Percentiles rank a stretch among this genome's conserved stretches.
These are phyloP conservation scores for Backusella westeae DNA, from an alignment of 192 early-diverging fungal species.

Conservation along the genomic window DNA sequence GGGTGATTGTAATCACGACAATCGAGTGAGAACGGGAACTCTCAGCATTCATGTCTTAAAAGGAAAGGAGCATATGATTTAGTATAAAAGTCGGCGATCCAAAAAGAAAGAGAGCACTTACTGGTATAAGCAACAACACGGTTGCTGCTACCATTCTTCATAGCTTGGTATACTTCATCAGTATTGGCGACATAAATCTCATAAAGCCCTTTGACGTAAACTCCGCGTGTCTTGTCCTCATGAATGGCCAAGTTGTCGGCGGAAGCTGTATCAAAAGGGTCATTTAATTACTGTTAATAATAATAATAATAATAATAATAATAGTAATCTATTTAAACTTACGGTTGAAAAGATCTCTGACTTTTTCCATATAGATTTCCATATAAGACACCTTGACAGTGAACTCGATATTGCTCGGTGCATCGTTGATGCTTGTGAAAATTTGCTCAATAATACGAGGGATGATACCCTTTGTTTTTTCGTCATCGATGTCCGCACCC, in stretches of 20 bases:
- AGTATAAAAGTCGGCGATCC: neutral
- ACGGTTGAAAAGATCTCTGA: constrained; percentile 94
- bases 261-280: constrained; percentile 41
- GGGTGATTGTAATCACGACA: constrained; percentile 91
- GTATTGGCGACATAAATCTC: constrained; percentile 98
- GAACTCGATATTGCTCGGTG: constrained; percentile 93
- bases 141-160: constrained; percentile 88
- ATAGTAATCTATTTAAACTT: constrained; percentile 25
- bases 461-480: constrained; percentile 90
- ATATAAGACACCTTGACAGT: constrained; percentile 99
- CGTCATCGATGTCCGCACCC: constrained; percentile 93
- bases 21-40: constrained; percentile 98
- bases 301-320: no score
- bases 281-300: neutral
- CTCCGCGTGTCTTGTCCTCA: constrained; percentile 95
- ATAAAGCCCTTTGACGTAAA: constrained; percentile 97
- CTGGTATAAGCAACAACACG: constrained; percentile 92
- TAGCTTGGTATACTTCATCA: constrained; percentile 95
- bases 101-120: constrained; percentile 35
- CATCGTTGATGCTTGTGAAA: constrained; percentile 87
- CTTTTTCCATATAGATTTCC: constrained; percentile 99
- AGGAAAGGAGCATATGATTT: neutral
- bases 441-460: constrained; percentile 96
- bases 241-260: constrained; percentile 94
- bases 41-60: constrained; percentile 96